Base-by-base conservation (phyloP, 2,329 filamentous ascomycete genomes). In the Calonectria pauciramosa region DNA sequence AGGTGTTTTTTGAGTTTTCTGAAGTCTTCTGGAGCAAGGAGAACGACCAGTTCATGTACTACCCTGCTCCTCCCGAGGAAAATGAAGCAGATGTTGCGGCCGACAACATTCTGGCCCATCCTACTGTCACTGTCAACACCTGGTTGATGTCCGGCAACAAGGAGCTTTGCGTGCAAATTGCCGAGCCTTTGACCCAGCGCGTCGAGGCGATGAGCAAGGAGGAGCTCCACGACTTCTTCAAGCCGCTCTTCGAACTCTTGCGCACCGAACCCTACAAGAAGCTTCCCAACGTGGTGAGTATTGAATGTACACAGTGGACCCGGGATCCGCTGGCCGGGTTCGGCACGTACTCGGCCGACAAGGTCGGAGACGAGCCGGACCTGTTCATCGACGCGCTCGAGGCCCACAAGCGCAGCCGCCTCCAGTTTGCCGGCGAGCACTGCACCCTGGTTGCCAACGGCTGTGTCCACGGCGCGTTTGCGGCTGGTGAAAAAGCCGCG, bases 11-110 rank as follows among this genome's bases (percentile, higher is more conserved):
- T 7, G 71, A 73, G 59, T 70, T 73, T 70, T 36, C 71, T 20
- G 71, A 73, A 4, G 71, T 73, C 34, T 73, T 73, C 47, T 73
- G 71, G 71, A 70, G 66, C 59, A 73, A 73, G 38, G 66, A 73
- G 4, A 73, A 73, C 18, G 71, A 70, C 47, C 67, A 69, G 49
- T 70, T 73, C 49, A 66, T 73, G 59, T 73, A 70, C 56, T 73
- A 70, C 23, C 67, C 71, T 8, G 67, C 71, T 4, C 71, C 71
- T 59, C 71, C 71, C 23, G 49, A 26, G 28, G 54, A 49, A 26
- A 14, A 38, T 26, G 49, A 47, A n/a, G n/a, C 20, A 9, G 56
- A 56, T 28, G 7, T 14, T 13, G 47, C 28, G n/a, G 23, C 36
- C 10, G 56, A 73, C 28, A 69, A 69, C 34, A 70, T 73, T 36